Evolutionary conservation across 768 basidiomycete species (phyloP).

Genomic region (Chalciporus piperatus): DNA sequence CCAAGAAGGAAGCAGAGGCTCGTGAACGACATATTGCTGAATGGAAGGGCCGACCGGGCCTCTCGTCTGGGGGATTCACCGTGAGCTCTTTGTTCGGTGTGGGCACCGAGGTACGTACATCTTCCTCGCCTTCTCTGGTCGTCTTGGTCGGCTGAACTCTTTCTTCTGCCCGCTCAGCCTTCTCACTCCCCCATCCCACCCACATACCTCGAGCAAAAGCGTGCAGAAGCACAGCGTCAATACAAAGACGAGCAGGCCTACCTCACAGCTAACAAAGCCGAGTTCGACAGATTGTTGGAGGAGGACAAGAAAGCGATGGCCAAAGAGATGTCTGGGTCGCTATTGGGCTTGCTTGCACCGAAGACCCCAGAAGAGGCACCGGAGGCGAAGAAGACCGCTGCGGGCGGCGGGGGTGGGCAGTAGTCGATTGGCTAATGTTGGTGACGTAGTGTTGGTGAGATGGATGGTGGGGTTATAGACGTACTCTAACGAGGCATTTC

Average conservation of each 20-base stretch:
- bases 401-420: constrained; percentile 8
- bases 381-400: constrained; percentile 2
- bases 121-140: background rate
- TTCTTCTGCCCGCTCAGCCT: constrained; percentile 6
- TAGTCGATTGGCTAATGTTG: background rate
- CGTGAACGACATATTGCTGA: constrained; percentile 77
- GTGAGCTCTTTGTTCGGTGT: constrained; percentile 44
- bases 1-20: constrained; percentile 79
- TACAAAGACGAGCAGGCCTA: constrained; percentile 55
- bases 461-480: background rate
- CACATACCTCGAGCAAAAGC: constrained; percentile 54
- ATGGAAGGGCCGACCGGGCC: constrained; percentile 58
- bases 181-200: constrained; percentile 36
- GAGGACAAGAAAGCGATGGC: constrained; percentile 50
- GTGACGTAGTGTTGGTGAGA: background rate
- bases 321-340: constrained; percentile 44
- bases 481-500: background rate
- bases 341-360: constrained; percentile 32
- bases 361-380: constrained; percentile 18
- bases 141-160: background rate
- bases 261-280: constrained; percentile 46
- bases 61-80: constrained; percentile 40
- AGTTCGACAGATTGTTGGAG: constrained; percentile 50
- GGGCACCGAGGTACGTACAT: constrained; percentile 27
- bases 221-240: constrained; percentile 46